Conservation (phyloP, 2,329 filamentous ascomycete genomes). For the Cladophialophora immunda region DNA sequence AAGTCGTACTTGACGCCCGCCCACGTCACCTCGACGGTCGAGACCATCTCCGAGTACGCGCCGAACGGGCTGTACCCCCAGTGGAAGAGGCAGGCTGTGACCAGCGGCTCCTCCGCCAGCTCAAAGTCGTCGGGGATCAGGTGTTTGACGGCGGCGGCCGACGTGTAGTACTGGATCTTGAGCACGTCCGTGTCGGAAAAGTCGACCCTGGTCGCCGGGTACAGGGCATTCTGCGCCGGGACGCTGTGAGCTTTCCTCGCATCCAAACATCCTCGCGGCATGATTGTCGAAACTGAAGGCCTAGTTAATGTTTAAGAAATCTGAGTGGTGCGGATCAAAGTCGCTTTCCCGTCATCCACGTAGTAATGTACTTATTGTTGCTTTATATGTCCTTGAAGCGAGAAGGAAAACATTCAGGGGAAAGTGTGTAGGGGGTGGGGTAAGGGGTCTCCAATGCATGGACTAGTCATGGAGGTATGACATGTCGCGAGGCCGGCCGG, state of each 20-base stretch:
- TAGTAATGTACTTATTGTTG: too few species aligned
- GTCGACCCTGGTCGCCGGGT: neutral
- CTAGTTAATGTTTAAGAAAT: too few species aligned
- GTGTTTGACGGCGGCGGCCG: neutral
- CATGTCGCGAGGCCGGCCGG: too few species aligned
- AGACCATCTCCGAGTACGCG: constrained; percentile 4
- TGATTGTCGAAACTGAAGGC: too few species aligned
- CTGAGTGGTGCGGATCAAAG: too few species aligned
- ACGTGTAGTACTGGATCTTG: constrained; percentile 5
- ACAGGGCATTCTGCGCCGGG: neutral
- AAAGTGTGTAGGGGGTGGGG: too few species aligned
- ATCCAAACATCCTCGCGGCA: constrained; percentile 1
- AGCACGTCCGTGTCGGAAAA: constrained; percentile 6
- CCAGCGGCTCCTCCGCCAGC: constrained; percentile 6
- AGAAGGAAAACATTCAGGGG: too few species aligned
- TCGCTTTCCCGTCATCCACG: too few species aligned
- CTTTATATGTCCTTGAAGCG: too few species aligned
- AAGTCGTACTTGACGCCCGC: constrained; percentile 9
- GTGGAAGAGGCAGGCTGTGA: neutral
- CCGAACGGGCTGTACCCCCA: constrained; percentile 3
- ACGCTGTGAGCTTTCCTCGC: neutral
- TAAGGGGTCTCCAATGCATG: too few species aligned
- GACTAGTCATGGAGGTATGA: too few species aligned
- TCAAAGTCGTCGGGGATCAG: constrained; percentile 2
- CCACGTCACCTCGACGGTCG: constrained; percentile 1